Evolutionary conservation across 169 alveolate species (phyloP), one percentile per base, ranked within the genome.

Genomic region (Plasmodium gonderi): DNA sequence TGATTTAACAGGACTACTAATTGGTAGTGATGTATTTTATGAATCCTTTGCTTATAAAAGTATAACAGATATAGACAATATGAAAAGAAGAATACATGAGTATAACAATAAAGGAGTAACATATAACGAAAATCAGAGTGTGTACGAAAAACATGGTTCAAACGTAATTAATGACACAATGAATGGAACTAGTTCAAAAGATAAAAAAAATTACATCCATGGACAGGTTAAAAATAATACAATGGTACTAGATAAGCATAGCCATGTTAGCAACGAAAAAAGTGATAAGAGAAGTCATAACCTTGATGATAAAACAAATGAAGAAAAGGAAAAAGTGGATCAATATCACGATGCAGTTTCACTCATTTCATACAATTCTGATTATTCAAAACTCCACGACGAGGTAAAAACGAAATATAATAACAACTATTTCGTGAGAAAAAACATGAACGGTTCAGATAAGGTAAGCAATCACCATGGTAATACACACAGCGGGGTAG

Each of bases 41-140:
- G 91, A 90, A 78, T 77, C 94, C 42, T 90, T 90, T 54, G 74
- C 54, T 5, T 90, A 90, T 77, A 90, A 90, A 65, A 90, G 81
- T 65, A 17, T 77, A 17, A 80, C 12, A 65, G 36, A 68, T 78
- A 9, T 78, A 0, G 94, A 90, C n/a, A 11, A 33, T 65, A 8
- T 77, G 51, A 90, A 47, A 54, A 90, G 47, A 40, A 72, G 51
- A 20, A 31, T 26, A 33, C 64, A 67, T 33, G n/a, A n/a, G 14
- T n/a, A 12, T 31, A 80, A 31, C 79, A 40, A 72, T n/a, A 80
- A 8, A 38, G 38, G 40, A 51, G 51, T 47, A 31, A 80, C 23
- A 64, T 17, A 76, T 42, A 54, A 29, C 31, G 20, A 11, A 17
- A 45, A 33, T 29, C 36, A 20, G 40, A 33, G 33, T 12, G 14